Evolutionary conservation across 305 asterid species (phyloP).

Genomic region (Fraxinus velutina): DNA sequence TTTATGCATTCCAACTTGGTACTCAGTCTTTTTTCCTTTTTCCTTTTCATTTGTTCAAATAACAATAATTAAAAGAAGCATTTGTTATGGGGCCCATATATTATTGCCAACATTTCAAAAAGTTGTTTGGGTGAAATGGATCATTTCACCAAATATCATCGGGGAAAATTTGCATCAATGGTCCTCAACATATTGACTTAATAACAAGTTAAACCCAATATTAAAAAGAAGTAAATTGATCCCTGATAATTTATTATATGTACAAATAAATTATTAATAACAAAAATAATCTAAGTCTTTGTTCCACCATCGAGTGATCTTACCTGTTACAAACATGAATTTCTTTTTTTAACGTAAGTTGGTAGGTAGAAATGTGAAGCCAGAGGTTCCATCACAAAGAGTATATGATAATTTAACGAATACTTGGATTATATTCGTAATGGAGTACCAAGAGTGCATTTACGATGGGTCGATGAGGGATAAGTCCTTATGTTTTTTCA

Average conservation of each 20-base stretch:
- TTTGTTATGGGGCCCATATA: background rate
- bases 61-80: background rate
- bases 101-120: background rate
- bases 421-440: background rate
- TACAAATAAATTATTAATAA: background rate
- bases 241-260: background rate
- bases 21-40: background rate
- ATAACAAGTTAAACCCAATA: background rate
- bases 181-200: background rate
- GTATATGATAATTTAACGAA: background rate
- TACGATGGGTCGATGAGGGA: background rate
- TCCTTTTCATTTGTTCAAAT: background rate
- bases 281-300: background rate
- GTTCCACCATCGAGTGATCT: background rate
- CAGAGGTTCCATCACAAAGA: background rate
- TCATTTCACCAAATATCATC: background rate
- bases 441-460: background rate
- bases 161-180: background rate
- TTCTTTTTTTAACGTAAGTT: background rate
- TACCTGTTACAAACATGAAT: background rate
- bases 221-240: background rate
- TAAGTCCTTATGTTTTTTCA: background rate
- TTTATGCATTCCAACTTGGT: background rate
- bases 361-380: background rate
- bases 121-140: background rate